Evolutionary conservation across 2,329 filamentous ascomycete genomes (phyloP).

Genomic region (Ceratocystis lukuohia): DNA sequence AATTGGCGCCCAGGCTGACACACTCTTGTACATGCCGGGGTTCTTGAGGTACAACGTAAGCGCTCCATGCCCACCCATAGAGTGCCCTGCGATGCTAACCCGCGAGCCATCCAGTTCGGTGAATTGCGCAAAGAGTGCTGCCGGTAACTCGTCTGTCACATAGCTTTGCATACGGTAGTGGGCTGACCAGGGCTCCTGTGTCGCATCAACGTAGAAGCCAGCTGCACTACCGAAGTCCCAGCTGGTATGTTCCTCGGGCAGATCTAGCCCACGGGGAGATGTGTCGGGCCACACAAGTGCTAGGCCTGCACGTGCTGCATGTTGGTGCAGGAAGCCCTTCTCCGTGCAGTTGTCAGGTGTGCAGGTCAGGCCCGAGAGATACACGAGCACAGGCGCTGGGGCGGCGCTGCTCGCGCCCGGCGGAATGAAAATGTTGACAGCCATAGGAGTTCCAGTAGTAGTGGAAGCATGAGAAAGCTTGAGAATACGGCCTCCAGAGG

Average conservation of each 20-base stretch:
- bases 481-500: conserved; percentile 85
- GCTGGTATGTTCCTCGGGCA: conserved; percentile 70
- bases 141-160: conserved; percentile 75
- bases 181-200: conserved; percentile 54
- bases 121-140: conserved; percentile 58
- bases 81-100: conserved; percentile 83
- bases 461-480: conserved; percentile 80
- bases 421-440: conserved; percentile 82
- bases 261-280: conserved; percentile 68
- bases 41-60: conserved; percentile 86
- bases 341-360: conserved; percentile 75
- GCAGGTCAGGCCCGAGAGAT: conserved; percentile 88
- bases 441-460: conserved; percentile 76
- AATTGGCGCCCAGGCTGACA: conserved; percentile 84
- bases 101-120: conserved; percentile 52
- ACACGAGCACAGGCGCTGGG: conserved; percentile 72
- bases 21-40: conserved; percentile 76
- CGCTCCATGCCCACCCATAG: conserved; percentile 94
- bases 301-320: conserved; percentile 65
- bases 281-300: conserved; percentile 95
- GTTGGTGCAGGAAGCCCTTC: conserved; percentile 82
- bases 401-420: conserved; percentile 44
- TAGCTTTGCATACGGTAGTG: conserved; percentile 95
- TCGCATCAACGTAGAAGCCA: conserved; percentile 89
- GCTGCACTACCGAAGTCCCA: conserved; percentile 90